Percentiles rank a stretch among this genome's conserved stretches.
Conservation (phyloP, 106 monocot genomes). For the Apostasia shenzhenica region DNA sequence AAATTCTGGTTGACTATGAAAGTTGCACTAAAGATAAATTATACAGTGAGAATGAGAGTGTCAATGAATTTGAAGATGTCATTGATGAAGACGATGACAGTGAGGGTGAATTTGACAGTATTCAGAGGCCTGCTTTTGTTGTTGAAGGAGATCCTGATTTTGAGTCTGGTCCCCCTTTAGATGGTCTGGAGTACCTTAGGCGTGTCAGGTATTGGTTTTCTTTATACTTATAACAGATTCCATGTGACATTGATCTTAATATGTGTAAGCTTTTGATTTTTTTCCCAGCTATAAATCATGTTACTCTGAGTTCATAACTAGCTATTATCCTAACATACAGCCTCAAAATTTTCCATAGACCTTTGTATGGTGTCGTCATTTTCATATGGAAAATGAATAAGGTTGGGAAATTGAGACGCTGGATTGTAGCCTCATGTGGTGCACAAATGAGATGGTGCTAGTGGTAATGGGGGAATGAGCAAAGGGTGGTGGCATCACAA, state of each 20-base stretch:
- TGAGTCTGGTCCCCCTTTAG: conserved; percentile 86
- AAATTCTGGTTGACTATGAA: neutral
- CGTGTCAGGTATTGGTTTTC: conserved; percentile 71
- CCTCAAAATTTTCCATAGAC: no score
- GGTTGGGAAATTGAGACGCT: no score
- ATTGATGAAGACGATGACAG: conserved; percentile 47
- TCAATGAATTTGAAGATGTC: conserved; percentile 25
- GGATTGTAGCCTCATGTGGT: no score
- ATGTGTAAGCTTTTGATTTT: no score
- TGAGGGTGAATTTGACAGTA: conserved; percentile 57
- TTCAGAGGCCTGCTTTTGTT: conserved; percentile 67
- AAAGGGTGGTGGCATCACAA: no score
- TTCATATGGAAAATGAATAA: no score
- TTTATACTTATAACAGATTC: neutral
- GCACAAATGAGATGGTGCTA: no score
- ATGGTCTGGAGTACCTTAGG: conserved; percentile 90
- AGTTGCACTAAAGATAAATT: neutral
- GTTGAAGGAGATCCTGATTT: conserved; percentile 96
- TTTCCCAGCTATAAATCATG: no score
- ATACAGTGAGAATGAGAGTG: neutral
- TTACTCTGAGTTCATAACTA: no score
- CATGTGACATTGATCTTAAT: neutral
- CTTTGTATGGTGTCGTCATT: no score
- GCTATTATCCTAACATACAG: no score
- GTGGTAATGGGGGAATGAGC: no score